phyloP scores from a whole-genome alignment of 768 basidiomycete genomes.

The Mycena latifolia region DNA sequence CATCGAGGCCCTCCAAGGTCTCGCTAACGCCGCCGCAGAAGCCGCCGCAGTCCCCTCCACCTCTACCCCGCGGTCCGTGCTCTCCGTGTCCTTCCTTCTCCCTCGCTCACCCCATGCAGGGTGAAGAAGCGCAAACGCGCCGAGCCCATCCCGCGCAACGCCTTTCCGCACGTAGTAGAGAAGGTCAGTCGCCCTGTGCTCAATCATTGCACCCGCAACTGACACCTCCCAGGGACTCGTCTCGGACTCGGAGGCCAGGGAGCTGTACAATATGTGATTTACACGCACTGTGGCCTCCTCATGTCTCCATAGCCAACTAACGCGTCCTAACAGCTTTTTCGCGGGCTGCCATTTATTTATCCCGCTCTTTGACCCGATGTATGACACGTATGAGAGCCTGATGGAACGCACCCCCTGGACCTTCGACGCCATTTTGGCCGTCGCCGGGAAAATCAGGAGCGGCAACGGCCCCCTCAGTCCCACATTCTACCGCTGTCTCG shows the following conservation, averaged over 20 bases:
- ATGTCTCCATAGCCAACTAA: slow-evolving; percentile 51
- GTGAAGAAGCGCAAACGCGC: slow-evolving; percentile 89
- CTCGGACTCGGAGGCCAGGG: slow-evolving; percentile 85
- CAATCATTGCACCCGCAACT: slow-evolving; percentile 14
- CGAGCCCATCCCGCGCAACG: slow-evolving; percentile 86
- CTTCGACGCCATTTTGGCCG: slow-evolving; percentile 92
- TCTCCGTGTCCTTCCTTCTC: slow-evolving; percentile 17
- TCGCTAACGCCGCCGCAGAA: slow-evolving; percentile 96
- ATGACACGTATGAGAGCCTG: slow-evolving; percentile 93
- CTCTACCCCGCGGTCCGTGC: slow-evolving; percentile 67
- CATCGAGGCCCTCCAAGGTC: slow-evolving; percentile 92
- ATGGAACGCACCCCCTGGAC: slow-evolving; percentile 96
- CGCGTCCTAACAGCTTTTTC: slow-evolving; percentile 78
- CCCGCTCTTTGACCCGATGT: slow-evolving; percentile 92
- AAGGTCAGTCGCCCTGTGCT: slow-evolving; percentile 61
- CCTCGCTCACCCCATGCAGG: slow-evolving; percentile 48
- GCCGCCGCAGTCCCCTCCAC: slow-evolving; percentile 85
- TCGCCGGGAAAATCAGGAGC: slow-evolving; percentile 92
- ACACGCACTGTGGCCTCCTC: slow-evolving; percentile 42
- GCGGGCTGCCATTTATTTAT: slow-evolving; percentile 97
- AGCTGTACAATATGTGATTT: slow-evolving; percentile 90
- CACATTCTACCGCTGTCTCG: slow-evolving; percentile 91
- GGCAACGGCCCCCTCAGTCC: slow-evolving; percentile 88
- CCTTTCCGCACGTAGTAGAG: slow-evolving; percentile 91
- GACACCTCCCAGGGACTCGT: slow-evolving; percentile 77